Evolutionary conservation across 2,329 filamentous ascomycete genomes (phyloP), one percentile per base, ranked within the genome.

Genomic region (Chaetothyriales sp.): DNA sequence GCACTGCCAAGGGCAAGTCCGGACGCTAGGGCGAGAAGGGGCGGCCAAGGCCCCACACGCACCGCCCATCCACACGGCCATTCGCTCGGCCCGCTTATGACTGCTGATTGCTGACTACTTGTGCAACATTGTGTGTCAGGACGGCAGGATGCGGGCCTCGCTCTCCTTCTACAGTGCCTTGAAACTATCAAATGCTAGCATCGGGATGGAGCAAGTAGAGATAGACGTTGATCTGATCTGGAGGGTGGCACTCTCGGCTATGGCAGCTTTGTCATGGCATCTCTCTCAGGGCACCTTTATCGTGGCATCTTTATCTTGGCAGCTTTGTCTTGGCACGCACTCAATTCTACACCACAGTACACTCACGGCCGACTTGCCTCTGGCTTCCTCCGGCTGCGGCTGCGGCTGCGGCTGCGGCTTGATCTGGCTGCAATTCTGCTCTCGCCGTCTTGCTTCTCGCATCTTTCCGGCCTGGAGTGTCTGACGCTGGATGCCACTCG

Each of bases 401-500:
- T 40, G 4, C 33, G 33, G 33, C 15, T 40, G 10, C 33, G 10
- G 10, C 13, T 13, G 4, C 33, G 33, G 33, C 33, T 40, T 40
- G 33, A 40, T 40, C 33, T 40, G 15, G 33, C 33, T 5, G 33
- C 33, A 40, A 13, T 40, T 3, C 22, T 25, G 10, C 15, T 15
- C 33, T 15, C 33, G 5, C 33, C 33, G 4, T 40, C 33, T 15
- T 15, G 10, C 33, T 40, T 40, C 33, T 40, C 33, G 33, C 8
- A 15, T 40, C 4, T 40, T 40, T 40, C 33, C 15, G 33, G 4
- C 10, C 33, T 40, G 33, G 33, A 40, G 7, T 15, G 10, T 40
- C 33, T 40, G 10, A 40, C 33, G 5, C 33, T 50, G 15, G 57
- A 53, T 13, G 54, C 56, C 15, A 60, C 43, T 48, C 58, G 53